These are phyloP conservation scores for Candida broadrunensis DNA, from an alignment of 805 yeast genomes.

Conservation along the genomic window DNA sequence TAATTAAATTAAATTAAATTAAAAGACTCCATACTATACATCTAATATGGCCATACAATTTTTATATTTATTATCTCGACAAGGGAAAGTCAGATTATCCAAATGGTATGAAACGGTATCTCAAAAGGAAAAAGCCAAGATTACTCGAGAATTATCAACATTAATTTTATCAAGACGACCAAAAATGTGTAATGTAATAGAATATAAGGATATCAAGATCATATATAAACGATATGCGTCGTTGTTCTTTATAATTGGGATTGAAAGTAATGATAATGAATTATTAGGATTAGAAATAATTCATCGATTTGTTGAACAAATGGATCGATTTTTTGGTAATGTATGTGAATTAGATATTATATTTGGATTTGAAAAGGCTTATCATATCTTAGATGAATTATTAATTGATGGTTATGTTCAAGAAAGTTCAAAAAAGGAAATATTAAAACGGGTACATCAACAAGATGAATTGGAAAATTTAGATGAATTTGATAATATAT, in stretches of 20 bases:
- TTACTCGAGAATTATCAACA: constrained; percentile 83
- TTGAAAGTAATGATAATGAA: constrained; percentile 83
- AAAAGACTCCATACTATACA: too few relatives aligned
- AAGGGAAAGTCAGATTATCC: constrained; percentile 89
- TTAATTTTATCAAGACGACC: constrained; percentile 80
- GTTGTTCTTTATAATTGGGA: constrained; percentile 83
- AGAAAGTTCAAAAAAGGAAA: constrained; percentile 80
- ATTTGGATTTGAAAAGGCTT: constrained; percentile 92
- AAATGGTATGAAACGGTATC: constrained; percentile 88
- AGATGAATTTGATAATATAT: constrained; percentile 53
- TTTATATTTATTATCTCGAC: constrained; percentile 80
- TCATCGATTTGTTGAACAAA: constrained; percentile 92
- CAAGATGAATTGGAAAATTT: constrained; percentile 85
- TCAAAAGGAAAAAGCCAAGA: constrained; percentile 82
- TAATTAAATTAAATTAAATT: too few relatives aligned
- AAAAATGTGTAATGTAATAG: constrained; percentile 93
- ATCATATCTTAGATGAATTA: constrained; percentile 86
- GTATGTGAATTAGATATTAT: constrained; percentile 97
- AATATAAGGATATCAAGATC: constrained; percentile 78
- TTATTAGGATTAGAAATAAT: constrained; percentile 79
- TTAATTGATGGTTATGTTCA: constrained; percentile 84
- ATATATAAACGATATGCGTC: constrained; percentile 94
- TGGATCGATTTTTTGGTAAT: constrained; percentile 94
- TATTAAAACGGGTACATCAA: constrained; percentile 69
- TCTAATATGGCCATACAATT: constrained; percentile 75